Base-by-base conservation (phyloP, 192 early-diverging fungal genomes). In the Coemansia sp. region DNA sequence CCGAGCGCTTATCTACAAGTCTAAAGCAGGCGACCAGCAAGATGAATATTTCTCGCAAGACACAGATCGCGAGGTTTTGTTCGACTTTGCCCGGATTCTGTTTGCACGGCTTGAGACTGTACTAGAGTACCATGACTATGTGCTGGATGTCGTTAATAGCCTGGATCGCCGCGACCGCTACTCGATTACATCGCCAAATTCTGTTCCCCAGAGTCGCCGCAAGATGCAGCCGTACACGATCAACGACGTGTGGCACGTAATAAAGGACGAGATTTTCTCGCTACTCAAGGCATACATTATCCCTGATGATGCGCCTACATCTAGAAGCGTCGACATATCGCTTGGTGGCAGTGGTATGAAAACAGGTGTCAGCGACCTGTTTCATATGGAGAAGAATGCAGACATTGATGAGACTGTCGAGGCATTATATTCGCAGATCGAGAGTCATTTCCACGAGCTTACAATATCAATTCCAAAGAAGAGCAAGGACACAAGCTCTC, bases 21-120 rank as follows among this genome's bases (percentile, higher is more conserved):
- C 77, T 19, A 68, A 58, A 19, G 67, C 74, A 1, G 58, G 67
- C 8, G 80, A 85, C 32, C 72, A 76, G 60, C 72, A 74, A 52
- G 77, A 73, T 56, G 76, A 78, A 19, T 43, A 56, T 60, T 58
- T 72, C 9, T 64, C 61, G 23, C 88, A 89, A 62, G 86, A 87
- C 32, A 77, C 77, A 1, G 84, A 89, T 57, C 87, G 87, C 39
- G 92, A 93, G 70, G 85, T 91, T 42, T 61, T 93, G 61, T 86
- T 85, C 63, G 92, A 93, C 65, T 81, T 92, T 71, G 79, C 91
- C 11, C 88, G 91, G 78, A 91, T 91, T 0, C 65, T 92, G 56
- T 93, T 88, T 79, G 91, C 90, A 1, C 90, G 92, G 59, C 62
- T 93, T 12, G 90, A 91, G 62, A 85, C 90, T 4, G 89, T 93